Percentiles rank a stretch among this genome's conserved stretches.
phyloP scores from a whole-genome alignment of 331 rosid genomes.

The Acacia concinna region DNA sequence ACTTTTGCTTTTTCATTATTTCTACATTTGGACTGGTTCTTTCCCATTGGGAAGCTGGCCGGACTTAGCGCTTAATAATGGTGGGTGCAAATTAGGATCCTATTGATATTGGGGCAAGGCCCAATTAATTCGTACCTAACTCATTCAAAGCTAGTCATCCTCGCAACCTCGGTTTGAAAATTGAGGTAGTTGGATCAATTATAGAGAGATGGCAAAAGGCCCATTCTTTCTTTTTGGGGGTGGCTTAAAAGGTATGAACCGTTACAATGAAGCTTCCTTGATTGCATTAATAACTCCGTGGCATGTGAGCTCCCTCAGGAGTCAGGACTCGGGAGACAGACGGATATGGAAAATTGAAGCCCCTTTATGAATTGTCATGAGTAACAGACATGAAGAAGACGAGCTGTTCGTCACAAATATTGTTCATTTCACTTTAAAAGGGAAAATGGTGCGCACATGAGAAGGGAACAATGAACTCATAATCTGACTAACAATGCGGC shows the following conservation, averaged over 20 bases:
- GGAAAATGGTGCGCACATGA: background rate
- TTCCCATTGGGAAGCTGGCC: background rate
- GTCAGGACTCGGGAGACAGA: no score
- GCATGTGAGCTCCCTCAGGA: background rate
- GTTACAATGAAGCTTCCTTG: background rate
- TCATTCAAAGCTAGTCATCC: background rate
- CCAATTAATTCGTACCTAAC: background rate
- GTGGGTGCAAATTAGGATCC: background rate
- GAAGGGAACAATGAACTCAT: background rate
- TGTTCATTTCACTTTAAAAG: background rate
- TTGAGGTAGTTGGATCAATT: background rate
- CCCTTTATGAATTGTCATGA: background rate
- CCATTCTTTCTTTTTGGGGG: background rate
- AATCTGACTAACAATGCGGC: background rate
- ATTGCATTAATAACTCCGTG: background rate
- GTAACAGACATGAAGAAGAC: background rate
- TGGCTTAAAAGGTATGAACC: background rate
- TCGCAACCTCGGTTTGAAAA: background rate
- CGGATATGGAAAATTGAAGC: background rate
- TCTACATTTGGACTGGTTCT: background rate
- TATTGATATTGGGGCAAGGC: background rate
- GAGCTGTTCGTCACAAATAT: background rate
- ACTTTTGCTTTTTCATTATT: background rate
- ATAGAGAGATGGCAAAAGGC: background rate
- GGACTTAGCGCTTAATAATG: background rate